Percentiles rank a stretch among this genome's conserved stretches.
phyloP scores from a whole-genome alignment of 2,329 filamentous ascomycete genomes.

The Neopestalotiopsis rosae region DNA sequence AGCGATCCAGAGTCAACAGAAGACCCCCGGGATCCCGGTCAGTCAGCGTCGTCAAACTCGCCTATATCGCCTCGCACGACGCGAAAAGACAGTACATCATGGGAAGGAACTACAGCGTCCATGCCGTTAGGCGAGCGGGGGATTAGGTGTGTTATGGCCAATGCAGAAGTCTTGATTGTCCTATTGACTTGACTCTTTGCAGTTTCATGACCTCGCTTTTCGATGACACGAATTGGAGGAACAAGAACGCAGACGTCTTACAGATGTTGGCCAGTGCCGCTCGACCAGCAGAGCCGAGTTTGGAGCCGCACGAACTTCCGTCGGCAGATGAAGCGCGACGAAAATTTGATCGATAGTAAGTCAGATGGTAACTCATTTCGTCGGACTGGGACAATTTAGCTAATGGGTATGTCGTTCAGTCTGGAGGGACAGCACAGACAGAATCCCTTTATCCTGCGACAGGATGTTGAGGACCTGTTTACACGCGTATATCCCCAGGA shows the following conservation, averaged over 20 bases:
- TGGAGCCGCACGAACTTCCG: constrained; percentile 20
- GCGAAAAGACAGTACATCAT: not conserved
- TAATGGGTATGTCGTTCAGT: constrained; percentile 12
- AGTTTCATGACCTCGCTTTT: constrained; percentile 20
- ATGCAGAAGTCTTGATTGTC: too few species aligned
- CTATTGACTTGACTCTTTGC: not conserved
- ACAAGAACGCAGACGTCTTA: constrained; percentile 21
- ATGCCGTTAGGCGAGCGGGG: not conserved
- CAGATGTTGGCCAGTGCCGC: constrained; percentile 19
- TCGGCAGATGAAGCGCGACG: constrained; percentile 17
- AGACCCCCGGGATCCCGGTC: constrained; percentile 3
- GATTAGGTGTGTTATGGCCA: constrained; percentile 18
- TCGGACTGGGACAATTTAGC: too few species aligned
- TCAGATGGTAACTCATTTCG: not conserved
- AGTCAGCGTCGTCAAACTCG: not conserved
- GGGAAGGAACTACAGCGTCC: not conserved
- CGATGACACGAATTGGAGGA: constrained; percentile 23
- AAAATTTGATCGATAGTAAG: constrained; percentile 26
- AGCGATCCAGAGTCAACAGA: not conserved
- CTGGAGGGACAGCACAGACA: constrained; percentile 29
- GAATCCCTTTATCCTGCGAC: constrained; percentile 33
- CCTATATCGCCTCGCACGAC: constrained; percentile 23
- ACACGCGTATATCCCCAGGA: constrained; percentile 25
- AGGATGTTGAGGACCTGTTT: constrained; percentile 27
- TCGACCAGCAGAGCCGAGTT: constrained; percentile 9